Evolutionary conservation across 352 stramenopile species (phyloP), one percentile per base, ranked within the genome.

Genomic region (Aphanomyces cochlioides): DNA sequence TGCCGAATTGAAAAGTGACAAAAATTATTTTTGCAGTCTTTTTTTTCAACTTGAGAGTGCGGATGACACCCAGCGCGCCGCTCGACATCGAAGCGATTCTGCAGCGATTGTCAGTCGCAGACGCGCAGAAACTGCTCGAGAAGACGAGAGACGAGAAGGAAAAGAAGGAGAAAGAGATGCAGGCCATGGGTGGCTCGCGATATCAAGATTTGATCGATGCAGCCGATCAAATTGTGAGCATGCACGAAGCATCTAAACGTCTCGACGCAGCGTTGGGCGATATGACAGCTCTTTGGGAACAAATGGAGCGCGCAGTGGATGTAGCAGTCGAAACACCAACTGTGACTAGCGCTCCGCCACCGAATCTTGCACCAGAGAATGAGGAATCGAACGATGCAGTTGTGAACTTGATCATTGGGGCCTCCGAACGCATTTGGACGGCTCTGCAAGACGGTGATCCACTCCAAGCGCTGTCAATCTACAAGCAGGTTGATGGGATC

Each of bases 201-300:
- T 98, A 98, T 56, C 90, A 94, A 38, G 90, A 97, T 67, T 78
- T 97, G 12, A 97, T 97, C 71, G 90, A 97, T 67, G 97, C 90
- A 39, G 91, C 91, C 1, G 91, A 97, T 76, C 92, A 92, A 72
- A 97, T 97, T 56, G 84, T 97, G 12, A 94, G 80, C 40, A 97
- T 97, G 91, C 89, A 97, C 71, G 92, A 93, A 65, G 84, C 85
- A 2, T 86, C 88, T 10, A 72, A 94, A 66, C 80, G 80, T n/a
- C 79, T 96, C 15, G 86, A 93, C 54, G 77, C 81, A 41, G 89
- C 86, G 15, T 76, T 96, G 10, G 86, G 90, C 67, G 86, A 96
- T 67, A 92, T 96, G 88, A 85, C 88, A 0, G 73, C 82, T n/a
- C 81, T 88, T 69, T 96, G 88, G 88, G 82, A 82, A 37, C 70